Percentiles rank a stretch among this genome's conserved stretches.
phyloP scores from a whole-genome alignment of 2,329 filamentous ascomycete species.

The Mollisia scopiformis region DNA sequence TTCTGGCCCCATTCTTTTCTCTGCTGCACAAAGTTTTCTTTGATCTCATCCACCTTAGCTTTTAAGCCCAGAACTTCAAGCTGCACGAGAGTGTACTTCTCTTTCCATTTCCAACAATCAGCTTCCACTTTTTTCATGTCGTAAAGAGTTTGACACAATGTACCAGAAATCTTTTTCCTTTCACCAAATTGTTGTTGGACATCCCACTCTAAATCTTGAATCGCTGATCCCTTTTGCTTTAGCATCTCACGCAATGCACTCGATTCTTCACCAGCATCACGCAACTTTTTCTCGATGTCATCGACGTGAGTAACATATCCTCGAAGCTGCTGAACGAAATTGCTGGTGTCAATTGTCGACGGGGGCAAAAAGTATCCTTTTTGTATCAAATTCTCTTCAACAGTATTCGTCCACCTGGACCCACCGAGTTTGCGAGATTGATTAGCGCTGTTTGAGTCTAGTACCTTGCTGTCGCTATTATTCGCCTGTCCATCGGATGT shows the following conservation, averaged over 20 bases:
- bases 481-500: not conserved
- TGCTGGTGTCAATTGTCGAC: not conserved
- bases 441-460: not conserved
- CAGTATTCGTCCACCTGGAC: too few relatives aligned
- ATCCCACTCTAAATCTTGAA: not conserved
- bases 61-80: too few relatives aligned
- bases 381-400: not conserved
- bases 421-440: not conserved
- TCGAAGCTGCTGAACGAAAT: not conserved
- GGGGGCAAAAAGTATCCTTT: not conserved
- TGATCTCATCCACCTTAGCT: too few relatives aligned
- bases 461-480: not conserved
- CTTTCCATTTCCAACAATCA: too few relatives aligned
- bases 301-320: not conserved
- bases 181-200: too few relatives aligned
- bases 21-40: too few relatives aligned
- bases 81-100: too few relatives aligned
- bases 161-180: too few relatives aligned
- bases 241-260: not conserved
- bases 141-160: too few relatives aligned
- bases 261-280: not conserved
- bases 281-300: not conserved
- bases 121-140: too few relatives aligned
- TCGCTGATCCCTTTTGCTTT: not conserved
- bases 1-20: too few relatives aligned